A percentile compares a stretch with the other conserved stretches of the same genome.
Evolutionary conservation across 768 basidiomycete species (phyloP).

Genomic region (Tephrocybe rancida): DNA sequence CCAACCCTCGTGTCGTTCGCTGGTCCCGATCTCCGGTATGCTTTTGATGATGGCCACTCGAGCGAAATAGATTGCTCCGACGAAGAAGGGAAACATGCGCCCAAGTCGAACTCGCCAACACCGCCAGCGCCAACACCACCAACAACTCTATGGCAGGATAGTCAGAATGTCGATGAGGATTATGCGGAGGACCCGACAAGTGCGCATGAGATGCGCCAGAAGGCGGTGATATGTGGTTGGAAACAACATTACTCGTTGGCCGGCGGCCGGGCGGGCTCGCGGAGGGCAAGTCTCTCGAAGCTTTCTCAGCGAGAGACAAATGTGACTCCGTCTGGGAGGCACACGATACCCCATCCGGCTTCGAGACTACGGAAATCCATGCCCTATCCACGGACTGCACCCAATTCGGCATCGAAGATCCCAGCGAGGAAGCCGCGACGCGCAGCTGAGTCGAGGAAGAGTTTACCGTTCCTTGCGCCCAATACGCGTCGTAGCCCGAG

Average conservation of each 20-base stretch:
- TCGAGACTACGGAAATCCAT: constrained; percentile 13
- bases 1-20: constrained; percentile 10
- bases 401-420: constrained; percentile 15
- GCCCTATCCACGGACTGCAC: constrained; percentile 18
- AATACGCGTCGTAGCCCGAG: neutral
- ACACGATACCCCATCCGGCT: constrained; percentile 23
- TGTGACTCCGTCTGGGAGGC: constrained; percentile 43
- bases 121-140: constrained; percentile 40
- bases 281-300: constrained; percentile 19
- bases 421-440: constrained; percentile 11
- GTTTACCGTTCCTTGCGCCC: constrained; percentile 23
- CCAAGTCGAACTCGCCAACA: constrained; percentile 25
- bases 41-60: constrained; percentile 42
- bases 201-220: constrained; percentile 31
- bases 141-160: constrained; percentile 26
- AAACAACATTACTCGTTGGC: constrained; percentile 51
- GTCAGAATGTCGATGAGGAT: constrained; percentile 24
- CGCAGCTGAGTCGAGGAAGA: constrained; percentile 23
- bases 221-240: constrained; percentile 57
- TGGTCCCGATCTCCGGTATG: constrained; percentile 48
- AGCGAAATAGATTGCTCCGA: constrained; percentile 49
- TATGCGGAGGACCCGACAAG: constrained; percentile 28
- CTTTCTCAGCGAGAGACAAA: constrained; percentile 47
- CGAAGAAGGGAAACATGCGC: constrained; percentile 23
- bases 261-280: constrained; percentile 39